phyloP scores from a whole-genome alignment of 1,139 yeast genomes.

The Geotrichum australiense region DNA sequence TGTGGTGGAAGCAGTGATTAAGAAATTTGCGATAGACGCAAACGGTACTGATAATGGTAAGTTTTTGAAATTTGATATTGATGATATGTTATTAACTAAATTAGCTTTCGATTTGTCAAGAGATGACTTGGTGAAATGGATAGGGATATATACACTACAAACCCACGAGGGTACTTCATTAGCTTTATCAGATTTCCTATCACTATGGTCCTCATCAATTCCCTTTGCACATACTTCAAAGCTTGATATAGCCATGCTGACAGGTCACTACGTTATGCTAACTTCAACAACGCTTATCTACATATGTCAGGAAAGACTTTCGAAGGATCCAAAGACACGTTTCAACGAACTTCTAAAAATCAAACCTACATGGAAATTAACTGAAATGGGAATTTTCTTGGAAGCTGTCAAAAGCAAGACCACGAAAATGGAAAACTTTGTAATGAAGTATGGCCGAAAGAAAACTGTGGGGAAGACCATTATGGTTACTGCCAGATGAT shows the following conservation, averaged over 20 bases:
- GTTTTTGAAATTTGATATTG: too few species aligned
- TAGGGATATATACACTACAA: conserved; percentile 49
- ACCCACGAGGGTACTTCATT: conserved; percentile 28
- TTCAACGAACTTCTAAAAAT: conserved; percentile 55
- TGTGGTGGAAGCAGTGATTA: conserved; percentile 43
- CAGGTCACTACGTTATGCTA: conserved; percentile 52
- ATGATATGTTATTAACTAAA: too few species aligned
- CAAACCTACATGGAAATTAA: conserved; percentile 61
- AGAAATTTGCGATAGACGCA: conserved; percentile 44
- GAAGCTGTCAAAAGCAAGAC: conserved; percentile 46
- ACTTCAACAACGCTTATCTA: conserved; percentile 43
- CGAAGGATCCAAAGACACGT: conserved; percentile 47
- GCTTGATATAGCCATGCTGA: conserved; percentile 45
- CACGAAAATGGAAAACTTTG: conserved; percentile 58
- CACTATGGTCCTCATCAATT: conserved; percentile 25
- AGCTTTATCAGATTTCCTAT: conserved; percentile 17
- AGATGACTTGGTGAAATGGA: conserved; percentile 46
- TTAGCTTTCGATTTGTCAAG: conserved; percentile 37
- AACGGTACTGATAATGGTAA: too few species aligned
- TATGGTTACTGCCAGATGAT: conserved; percentile 10
- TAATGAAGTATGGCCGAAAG: conserved; percentile 71
- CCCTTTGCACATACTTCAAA: conserved; percentile 35
- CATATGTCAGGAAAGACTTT: conserved; percentile 44
- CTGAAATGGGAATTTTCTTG: conserved; percentile 67
- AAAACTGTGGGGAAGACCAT: conserved; percentile 45